Base-by-base conservation (phyloP, 176 grass and related monocot species). In the Bothriochloa decipiens region DNA sequence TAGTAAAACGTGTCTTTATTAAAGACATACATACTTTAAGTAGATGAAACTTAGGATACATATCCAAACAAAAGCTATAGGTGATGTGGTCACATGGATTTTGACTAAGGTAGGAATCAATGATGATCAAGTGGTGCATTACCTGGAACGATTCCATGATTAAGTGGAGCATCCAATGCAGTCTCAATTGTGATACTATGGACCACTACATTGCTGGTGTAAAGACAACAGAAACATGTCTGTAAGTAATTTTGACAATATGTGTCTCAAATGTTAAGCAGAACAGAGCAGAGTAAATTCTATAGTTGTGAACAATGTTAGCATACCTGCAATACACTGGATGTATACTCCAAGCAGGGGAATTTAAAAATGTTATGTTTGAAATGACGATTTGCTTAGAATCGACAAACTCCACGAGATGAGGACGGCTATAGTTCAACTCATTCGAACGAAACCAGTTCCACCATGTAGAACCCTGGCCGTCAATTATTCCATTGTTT, bases 391-490 rank as follows among this genome's bases (percentile, higher is more conserved):
- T 89, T 60, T 94, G 79, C 76, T 81, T 66, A 0, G 92, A 97
- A 88, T 78, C 74, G 53, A 91, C 87, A 76, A 97, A 92, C 45
- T 97, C 95, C 64, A 97, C 86, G n/a, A 97, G 88, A 89, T 97
- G 95, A 77, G 95, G 95, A 17, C 95, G 84, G 78, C 92, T 94
- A 81, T 94, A 89, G 45, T 97, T 97, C 81, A 94, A 84, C 50
- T 82, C 86, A 42, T 87, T 74, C 4, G 88, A 89, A 43, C 27
- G 84, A 70, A 94, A 77, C 95, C 92, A 97, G 6, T 92, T 91
- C 95, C 95, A 97, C 95, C 95, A 97, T 85, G 82, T 77, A 18
- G 77, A 91, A 78, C 95, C 95, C 70, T 97, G 95, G 29, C 95
- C 95, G 71, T 97, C 90, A 16, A 97, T 74, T 41, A 71, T 61